Percentiles rank a stretch among this genome's conserved stretches.
These are phyloP conservation scores for Xylaria scruposa DNA, from an alignment of 495 filamentous ascomycete species.

Conservation along the genomic window DNA sequence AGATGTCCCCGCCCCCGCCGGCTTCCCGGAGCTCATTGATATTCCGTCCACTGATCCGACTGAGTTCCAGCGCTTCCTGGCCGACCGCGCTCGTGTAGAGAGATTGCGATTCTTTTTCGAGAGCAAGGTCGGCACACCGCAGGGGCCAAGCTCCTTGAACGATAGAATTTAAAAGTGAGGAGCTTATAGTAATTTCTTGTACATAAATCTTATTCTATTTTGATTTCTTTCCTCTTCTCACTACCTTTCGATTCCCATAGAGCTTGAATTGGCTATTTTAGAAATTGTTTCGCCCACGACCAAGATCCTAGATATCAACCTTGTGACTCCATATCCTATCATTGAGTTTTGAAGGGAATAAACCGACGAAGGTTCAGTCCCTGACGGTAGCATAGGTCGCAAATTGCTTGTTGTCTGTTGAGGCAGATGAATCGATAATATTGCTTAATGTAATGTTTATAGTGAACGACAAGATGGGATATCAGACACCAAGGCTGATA, in stretches of 20 bases:
- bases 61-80: conserved; percentile 40
- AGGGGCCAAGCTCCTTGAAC: conserved; percentile 38
- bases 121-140: conserved; percentile 37
- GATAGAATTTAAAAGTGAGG: conserved; percentile 32
- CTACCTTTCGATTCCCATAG: neutral
- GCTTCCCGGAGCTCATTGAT: conserved; percentile 31
- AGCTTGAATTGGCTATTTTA: neutral
- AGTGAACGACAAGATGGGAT: too few species aligned
- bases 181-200: neutral
- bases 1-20: conserved; percentile 2
- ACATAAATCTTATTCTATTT: neutral
- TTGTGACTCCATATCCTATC: too few species aligned
- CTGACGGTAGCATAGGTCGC: too few species aligned
- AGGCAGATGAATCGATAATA: too few species aligned
- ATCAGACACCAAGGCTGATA: too few species aligned
- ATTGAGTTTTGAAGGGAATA: too few species aligned
- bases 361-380: too few species aligned
- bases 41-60: conserved; percentile 34
- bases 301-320: too few species aligned
- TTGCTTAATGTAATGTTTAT: too few species aligned
- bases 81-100: conserved; percentile 38
- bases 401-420: too few species aligned
- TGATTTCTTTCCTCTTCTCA: neutral
- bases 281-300: too few species aligned
- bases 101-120: conserved; percentile 41